These are phyloP conservation scores for Aspergillus coremiiformis DNA, from an alignment of 495 filamentous ascomycete genomes.

Conservation along the genomic window DNA sequence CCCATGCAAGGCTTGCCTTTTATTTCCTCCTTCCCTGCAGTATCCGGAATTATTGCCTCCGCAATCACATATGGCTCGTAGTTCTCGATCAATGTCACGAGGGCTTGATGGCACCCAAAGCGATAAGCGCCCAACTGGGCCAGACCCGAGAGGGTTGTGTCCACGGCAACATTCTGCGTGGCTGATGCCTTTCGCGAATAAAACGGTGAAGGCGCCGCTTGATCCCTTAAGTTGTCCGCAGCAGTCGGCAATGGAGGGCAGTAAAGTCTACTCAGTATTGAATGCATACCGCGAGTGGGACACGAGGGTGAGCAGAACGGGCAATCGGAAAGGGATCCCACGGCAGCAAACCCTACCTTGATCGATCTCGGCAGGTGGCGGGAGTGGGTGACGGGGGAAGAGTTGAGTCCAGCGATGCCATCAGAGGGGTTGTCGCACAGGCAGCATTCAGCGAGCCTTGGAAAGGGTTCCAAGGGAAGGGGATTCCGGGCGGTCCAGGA, in stretches of 20 bases:
- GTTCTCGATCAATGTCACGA: slow-evolving; percentile 51
- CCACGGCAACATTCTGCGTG: slow-evolving; percentile 23
- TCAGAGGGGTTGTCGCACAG: slow-evolving; percentile 8
- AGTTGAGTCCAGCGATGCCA: slow-evolving; percentile 10
- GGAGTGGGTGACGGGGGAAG: background rate
- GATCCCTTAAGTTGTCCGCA: background rate
- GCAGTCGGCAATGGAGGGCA: background rate
- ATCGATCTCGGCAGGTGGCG: slow-evolving; percentile 3
- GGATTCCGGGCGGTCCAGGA: background rate
- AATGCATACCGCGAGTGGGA: background rate
- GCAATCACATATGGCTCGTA: slow-evolving; percentile 50
- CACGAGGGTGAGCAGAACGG: background rate
- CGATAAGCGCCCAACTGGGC: slow-evolving; percentile 53
- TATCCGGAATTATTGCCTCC: slow-evolving; percentile 38
- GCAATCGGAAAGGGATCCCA: background rate
- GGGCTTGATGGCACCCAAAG: slow-evolving; percentile 40
- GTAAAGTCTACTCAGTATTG: slow-evolving; percentile 1
- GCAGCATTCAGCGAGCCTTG: background rate
- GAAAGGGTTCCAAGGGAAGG: background rate
- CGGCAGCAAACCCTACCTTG: slow-evolving; percentile 1
- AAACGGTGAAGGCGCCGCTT: background rate
- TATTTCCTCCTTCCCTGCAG: slow-evolving; percentile 12
- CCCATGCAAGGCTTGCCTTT: slow-evolving; percentile 21
- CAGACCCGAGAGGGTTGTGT: slow-evolving; percentile 52
- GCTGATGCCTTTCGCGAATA: background rate